These are phyloP conservation scores for Neurospora cerealis DNA, from an alignment of 495 filamentous ascomycete genomes.

Conservation along the genomic window DNA sequence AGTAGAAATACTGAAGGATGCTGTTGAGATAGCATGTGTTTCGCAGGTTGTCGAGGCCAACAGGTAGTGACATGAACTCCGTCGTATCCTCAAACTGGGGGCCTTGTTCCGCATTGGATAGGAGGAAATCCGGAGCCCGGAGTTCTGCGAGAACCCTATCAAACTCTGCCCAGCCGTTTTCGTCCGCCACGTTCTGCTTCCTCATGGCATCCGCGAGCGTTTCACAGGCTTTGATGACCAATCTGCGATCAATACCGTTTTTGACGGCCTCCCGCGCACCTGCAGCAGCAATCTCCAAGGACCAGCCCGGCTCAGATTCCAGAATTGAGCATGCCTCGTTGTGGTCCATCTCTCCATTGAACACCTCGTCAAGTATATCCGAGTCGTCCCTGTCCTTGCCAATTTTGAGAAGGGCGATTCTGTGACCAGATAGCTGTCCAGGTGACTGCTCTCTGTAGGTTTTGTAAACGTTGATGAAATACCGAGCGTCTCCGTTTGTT, in stretches of 20 bases:
- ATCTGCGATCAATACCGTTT: not conserved
- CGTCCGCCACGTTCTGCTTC: not conserved
- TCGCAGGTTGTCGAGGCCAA: constrained; percentile 84
- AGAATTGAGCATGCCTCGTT: constrained; percentile 14
- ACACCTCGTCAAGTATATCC: constrained; percentile 11
- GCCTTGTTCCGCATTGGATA: not conserved
- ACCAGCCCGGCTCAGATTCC: constrained; percentile 2
- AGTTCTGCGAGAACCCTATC: not conserved
- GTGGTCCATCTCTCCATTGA: constrained; percentile 3
- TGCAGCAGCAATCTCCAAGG: constrained; percentile 13
- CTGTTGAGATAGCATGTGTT: constrained; percentile 99
- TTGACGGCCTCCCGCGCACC: constrained; percentile 1
- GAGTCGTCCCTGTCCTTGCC: constrained; percentile 9
- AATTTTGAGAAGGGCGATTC: constrained; percentile 14
- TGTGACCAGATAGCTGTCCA: constrained; percentile 11
- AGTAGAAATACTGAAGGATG: constrained; percentile 90
- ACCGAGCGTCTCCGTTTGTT: not conserved
- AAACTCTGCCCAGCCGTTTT: not conserved
- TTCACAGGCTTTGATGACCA: not conserved
- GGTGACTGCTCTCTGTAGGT: constrained; percentile 13
- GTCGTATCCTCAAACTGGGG: not conserved
- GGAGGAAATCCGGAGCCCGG: not conserved
- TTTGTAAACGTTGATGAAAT: constrained; percentile 14
- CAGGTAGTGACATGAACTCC: constrained; percentile 46
- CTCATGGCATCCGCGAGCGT: not conserved